These are phyloP conservation scores for Arthrinium puccinioides DNA, from an alignment of 2,329 filamentous ascomycete species.

Conservation along the genomic window DNA sequence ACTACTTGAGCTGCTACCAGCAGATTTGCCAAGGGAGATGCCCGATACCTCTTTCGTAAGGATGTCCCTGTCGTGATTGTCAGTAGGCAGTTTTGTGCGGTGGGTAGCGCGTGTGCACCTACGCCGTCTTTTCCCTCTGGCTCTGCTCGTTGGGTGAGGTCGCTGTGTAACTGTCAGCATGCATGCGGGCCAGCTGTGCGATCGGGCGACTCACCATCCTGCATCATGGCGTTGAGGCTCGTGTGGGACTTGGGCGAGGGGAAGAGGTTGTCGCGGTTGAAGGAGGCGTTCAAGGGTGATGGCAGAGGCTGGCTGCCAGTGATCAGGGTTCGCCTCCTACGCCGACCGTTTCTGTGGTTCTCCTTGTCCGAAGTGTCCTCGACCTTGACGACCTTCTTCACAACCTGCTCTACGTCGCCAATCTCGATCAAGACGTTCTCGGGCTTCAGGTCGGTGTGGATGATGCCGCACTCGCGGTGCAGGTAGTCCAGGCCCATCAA, in stretches of 20 bases:
- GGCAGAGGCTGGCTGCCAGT: conserved; percentile 95
- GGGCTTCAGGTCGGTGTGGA: conserved; percentile 95
- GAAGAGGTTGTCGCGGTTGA: conserved; percentile 71
- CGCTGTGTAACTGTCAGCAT: too few species aligned
- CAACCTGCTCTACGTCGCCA: conserved; percentile 96
- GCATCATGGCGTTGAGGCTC: conserved; percentile 79
- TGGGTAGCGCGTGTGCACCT: conserved; percentile 31
- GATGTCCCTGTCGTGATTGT: conserved; percentile 55
- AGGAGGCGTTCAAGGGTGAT: conserved; percentile 87
- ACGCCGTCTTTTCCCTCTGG: conserved; percentile 90
- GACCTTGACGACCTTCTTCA: conserved; percentile 89
- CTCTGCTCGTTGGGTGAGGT: too few species aligned
- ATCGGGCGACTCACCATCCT: conserved; percentile 58
- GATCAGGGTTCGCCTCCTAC: conserved; percentile 86
- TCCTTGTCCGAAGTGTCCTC: conserved; percentile 63
- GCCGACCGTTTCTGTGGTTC: conserved; percentile 83
- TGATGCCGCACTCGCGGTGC: conserved; percentile 96
- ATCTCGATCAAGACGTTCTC: conserved; percentile 99
- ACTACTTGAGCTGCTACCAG: conserved; percentile 23
- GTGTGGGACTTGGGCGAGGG: conserved; percentile 55
- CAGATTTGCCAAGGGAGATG: conserved; percentile 79
- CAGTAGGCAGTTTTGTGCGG: not conserved
- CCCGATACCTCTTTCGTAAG: conserved; percentile 89
- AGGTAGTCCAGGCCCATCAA: conserved; percentile 92
- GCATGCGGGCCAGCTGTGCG: too few species aligned